Evolutionary conservation across 1,139 yeast species (phyloP), one percentile per base, ranked within the genome.

Genomic region (Arxiozyma heterogenica): DNA sequence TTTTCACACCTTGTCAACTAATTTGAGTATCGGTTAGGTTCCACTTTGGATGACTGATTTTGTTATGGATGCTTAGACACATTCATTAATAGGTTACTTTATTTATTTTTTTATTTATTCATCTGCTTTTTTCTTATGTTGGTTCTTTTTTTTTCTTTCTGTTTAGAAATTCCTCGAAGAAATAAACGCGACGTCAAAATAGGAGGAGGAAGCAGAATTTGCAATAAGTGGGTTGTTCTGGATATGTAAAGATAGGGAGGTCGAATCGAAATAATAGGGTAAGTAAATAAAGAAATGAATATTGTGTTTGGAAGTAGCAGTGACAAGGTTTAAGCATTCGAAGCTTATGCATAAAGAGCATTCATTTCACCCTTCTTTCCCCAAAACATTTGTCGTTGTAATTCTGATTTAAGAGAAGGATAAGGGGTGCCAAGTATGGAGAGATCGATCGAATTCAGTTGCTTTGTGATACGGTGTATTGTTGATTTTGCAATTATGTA

Each of bases 341-440:
- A 6, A 15, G 4, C n/a, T 34, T 8, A 34, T 34, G n/a, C 21
- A 27, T 50, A 56, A 15, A 27, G 11, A 8, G 56, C 61, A 46
- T 69, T 70, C 70, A 71, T 69, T 56, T 71, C 73, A 27, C 68
- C 71, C 53, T 70, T 70, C 51, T 64, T 65, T 20, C 54, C 57
- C 47, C 64, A 66, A 53, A 68, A 67, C 50, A 69, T 43, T 51
- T 69, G 72, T 48, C 72, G 56, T 57, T 70, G 73, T 38, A 69
- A 51, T 52, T 69, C 71, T 9, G 50, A 44, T 22, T 8, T 46
- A 18, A 34, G 11, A n/a, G 30, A 27, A 15, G 21, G 15, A 25
- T 21, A 34, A 18, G 20, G 12, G 4, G n/a, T 41, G 34, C 23
- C 41, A 17, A 27, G 39, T 4, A 15, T 21, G 11, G 17, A 23